Percentiles rank a stretch among this genome's conserved stretches.
Evolutionary conservation across 768 basidiomycete genomes (phyloP).

Genomic region (Peribolospora kevripleyi): DNA sequence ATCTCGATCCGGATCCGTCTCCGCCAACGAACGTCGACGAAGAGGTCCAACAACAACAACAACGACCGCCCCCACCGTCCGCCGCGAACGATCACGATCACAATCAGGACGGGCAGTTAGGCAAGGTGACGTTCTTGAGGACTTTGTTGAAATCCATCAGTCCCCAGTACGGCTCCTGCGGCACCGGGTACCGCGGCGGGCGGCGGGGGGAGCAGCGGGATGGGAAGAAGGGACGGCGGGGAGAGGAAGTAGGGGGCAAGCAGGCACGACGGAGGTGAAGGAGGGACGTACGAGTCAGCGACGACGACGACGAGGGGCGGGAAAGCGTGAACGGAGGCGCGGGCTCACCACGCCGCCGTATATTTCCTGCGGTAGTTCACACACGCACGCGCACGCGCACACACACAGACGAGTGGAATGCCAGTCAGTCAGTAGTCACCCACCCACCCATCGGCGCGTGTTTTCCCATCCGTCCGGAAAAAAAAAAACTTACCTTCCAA

Average conservation of each 20-base stretch:
- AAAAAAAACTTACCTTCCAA: conserved; percentile 38
- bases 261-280: conserved; percentile 9
- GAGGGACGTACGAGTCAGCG: background rate
- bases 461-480: background rate
- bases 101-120: conserved; percentile 24
- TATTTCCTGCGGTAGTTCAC: too few relatives aligned
- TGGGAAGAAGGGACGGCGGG: background rate
- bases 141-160: conserved; percentile 36
- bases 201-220: background rate
- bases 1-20: too few relatives aligned
- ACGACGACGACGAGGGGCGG: background rate
- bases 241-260: background rate
- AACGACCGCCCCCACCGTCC: background rate
- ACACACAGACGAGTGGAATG: too few relatives aligned
- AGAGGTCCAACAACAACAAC: too few relatives aligned
- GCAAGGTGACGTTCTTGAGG: conserved; percentile 46
- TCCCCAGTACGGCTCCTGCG: conserved; percentile 30
- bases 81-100: background rate
- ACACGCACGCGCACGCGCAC: too few relatives aligned
- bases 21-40: too few relatives aligned
- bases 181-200: conserved; percentile 2
- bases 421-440: too few relatives aligned
- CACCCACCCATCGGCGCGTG: too few relatives aligned
- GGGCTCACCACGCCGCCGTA: too few relatives aligned
- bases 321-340: background rate